A percentile compares a stretch with the other conserved stretches of the same genome.
Evolutionary conservation across 768 basidiomycete species (phyloP).

Genomic region (Cubamyces lactineus): DNA sequence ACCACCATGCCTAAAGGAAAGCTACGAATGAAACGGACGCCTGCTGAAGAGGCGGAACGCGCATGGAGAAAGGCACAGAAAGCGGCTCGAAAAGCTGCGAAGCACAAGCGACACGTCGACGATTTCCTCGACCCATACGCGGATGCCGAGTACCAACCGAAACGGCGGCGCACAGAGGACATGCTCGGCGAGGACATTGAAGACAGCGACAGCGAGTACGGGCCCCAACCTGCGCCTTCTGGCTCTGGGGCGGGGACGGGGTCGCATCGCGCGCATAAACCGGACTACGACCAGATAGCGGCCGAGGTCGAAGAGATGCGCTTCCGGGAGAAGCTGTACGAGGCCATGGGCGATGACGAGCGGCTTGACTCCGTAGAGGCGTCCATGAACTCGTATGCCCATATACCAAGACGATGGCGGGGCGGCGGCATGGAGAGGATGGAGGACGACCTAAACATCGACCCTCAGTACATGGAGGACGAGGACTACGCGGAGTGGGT

Average conservation of each 20-base stretch:
- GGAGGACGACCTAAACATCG: slow-evolving; percentile 45
- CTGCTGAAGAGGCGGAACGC: slow-evolving; percentile 41
- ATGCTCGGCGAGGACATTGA: slow-evolving; percentile 9
- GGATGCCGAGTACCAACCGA: slow-evolving; percentile 14
- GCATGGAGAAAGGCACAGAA: slow-evolving; percentile 45
- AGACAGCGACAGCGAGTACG: slow-evolving; percentile 33
- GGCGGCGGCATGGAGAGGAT: slow-evolving; percentile 41
- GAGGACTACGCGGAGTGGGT: slow-evolving; percentile 91
- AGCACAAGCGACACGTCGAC: slow-evolving; percentile 33
- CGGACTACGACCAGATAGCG: slow-evolving; percentile 51
- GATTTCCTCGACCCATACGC: slow-evolving; percentile 25
- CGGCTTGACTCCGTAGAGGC: slow-evolving; percentile 65
- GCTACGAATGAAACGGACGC: slow-evolving; percentile 44
- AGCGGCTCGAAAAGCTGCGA: slow-evolving; percentile 53
- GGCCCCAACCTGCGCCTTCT: slow-evolving; percentile 33
- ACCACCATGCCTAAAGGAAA: slow-evolving; percentile 28
- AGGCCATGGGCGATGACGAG: slow-evolving; percentile 74
- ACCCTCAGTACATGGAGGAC: slow-evolving; percentile 68
- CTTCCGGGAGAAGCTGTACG: slow-evolving; percentile 76
- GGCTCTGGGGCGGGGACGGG: slow-evolving; percentile 22
- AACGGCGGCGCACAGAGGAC: slow-evolving; percentile 23
- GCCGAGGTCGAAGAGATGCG: slow-evolving; percentile 63
- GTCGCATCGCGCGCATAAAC: slow-evolving; percentile 33
- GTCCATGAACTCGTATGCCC: slow-evolving; percentile 66
- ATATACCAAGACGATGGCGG: slow-evolving; percentile 75